phyloP scores from a whole-genome alignment of 768 basidiomycete species.

The Russula griseocarnosa region DNA sequence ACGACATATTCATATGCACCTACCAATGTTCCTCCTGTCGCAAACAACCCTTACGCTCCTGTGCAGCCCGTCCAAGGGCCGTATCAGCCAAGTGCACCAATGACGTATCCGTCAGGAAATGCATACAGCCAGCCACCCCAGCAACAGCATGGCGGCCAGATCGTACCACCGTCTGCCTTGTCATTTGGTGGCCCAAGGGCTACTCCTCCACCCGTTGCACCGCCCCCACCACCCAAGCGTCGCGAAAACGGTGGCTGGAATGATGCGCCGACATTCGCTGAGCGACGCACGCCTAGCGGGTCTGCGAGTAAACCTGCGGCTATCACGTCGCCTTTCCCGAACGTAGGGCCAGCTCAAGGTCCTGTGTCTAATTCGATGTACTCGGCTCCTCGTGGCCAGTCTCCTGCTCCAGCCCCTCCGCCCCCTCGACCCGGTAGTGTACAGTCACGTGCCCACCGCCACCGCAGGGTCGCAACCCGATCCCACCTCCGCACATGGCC shows the following conservation, averaged over 20 bases:
- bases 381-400: constrained; percentile 36
- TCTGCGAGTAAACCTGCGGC: constrained; percentile 55
- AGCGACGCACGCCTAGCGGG: constrained; percentile 51
- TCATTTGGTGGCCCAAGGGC: constrained; percentile 38
- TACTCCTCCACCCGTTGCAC: constrained; percentile 54
- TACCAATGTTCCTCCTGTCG: constrained; percentile 15
- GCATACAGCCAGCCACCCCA: constrained; percentile 34
- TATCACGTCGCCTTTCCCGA: constrained; percentile 88
- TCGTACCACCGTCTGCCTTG: constrained; percentile 44
- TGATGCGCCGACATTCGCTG: constrained; percentile 63
- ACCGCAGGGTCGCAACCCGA: constrained; percentile 16
- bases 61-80: constrained; percentile 13
- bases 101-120: constrained; percentile 19
- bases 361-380: constrained; percentile 27
- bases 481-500: constrained; percentile 12
- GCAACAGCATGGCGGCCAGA: constrained; percentile 34
- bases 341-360: constrained; percentile 40
- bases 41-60: constrained; percentile 31
- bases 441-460: constrained; percentile 33
- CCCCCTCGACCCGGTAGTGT: constrained; percentile 59
- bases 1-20: constrained; percentile 29
- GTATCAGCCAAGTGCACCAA: constrained; percentile 13
- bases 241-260: constrained; percentile 86
- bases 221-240: constrained; percentile 37
- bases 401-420: constrained; percentile 46